Evolutionary conservation across 2,329 filamentous ascomycete species (phyloP).

Genomic region (Alternaria rosae): DNA sequence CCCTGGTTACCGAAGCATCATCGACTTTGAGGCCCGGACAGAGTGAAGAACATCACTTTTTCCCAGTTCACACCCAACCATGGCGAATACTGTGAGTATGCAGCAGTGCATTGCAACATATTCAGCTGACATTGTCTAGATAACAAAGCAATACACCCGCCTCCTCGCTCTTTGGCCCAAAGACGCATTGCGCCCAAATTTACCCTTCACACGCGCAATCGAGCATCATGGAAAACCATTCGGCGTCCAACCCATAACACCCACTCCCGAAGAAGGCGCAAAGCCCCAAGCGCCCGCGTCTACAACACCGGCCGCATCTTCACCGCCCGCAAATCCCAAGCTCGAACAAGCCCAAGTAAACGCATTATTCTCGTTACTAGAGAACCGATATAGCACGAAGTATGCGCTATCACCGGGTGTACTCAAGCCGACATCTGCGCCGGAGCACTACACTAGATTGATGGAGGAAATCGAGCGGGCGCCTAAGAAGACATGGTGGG

Average conservation of each 20-base stretch:
- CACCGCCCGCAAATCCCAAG: slow-evolving; percentile 24
- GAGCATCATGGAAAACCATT: slow-evolving; percentile 48
- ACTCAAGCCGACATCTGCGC: slow-evolving; percentile 43
- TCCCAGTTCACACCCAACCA: slow-evolving; percentile 11
- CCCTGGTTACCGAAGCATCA: slow-evolving; percentile 16
- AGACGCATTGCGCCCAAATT: slow-evolving; percentile 58
- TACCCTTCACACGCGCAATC: slow-evolving; percentile 56
- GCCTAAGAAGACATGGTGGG: slow-evolving; percentile 45
- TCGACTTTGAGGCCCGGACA: slow-evolving; percentile 11
- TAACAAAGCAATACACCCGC: slow-evolving; percentile 59
- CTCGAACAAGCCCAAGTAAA: slow-evolving; percentile 60
- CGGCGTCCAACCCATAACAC: slow-evolving; percentile 36
- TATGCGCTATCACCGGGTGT: slow-evolving; percentile 39
- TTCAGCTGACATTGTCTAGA: slow-evolving; percentile 19
- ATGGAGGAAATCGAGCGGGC: slow-evolving; percentile 48
- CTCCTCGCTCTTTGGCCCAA: slow-evolving; percentile 59
- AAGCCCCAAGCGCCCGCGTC: slow-evolving; percentile 16
- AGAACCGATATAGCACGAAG: slow-evolving; percentile 62
- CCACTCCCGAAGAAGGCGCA: slow-evolving; percentile 18
- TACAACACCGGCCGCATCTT: slow-evolving; percentile 12
- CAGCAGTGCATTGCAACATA: neutral
- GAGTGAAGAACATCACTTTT: neutral
- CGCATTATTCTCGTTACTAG: slow-evolving; percentile 66
- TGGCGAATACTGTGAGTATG: slow-evolving; percentile 25
- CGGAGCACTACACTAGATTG: slow-evolving; percentile 45